Base-by-base conservation (phyloP, 768 basidiomycete genomes). In the Mycena metata region DNA sequence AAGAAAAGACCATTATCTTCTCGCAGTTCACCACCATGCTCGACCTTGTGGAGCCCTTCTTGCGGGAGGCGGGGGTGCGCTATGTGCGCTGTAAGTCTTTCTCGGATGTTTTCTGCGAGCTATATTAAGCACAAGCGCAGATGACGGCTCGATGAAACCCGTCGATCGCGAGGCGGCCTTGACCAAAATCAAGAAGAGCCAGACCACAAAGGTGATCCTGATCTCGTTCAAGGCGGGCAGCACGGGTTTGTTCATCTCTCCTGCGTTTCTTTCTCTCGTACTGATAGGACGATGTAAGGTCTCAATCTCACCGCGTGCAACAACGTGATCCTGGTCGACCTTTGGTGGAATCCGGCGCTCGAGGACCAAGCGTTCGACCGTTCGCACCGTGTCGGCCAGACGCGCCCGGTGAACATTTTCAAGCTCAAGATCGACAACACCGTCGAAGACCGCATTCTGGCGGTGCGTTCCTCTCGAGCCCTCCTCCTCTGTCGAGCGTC, bases 181-280 rank as follows among this genome's bases (percentile, higher is more conserved):
- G 47, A 82, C 89, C 41, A 88, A 86, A 72, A 96, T 99, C 79
- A 88, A 86, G 74, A 88, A 70, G 19, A 88, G 86, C 76, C 77
- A 79, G 30, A 82, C 73, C 17, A 89, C 85, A 13, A 86, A 86
- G 36, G 90, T 97, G 47, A 98, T 99, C 68, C 81, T 99, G 70
- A 96, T 99, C 69, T 98, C 96, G 0, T 96, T 98, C 88, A 98
- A 96, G 78, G 96, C 96, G 33, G 96, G 96, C 5, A 93, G 93
- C 74, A 95, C 93, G n/a, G 95, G 95, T 93, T 73, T 60, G 83
- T 79, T 39, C 13, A 33, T 30, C 35, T 24, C 60, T 66, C 6
- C 39, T 39, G 39, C 60, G 26, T 61, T 43, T 42, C 64, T 41
- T 26, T 39, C n/a, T 61, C 19, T 12, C 30, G 46, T 58, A 35